Evolutionary conservation across 2,329 filamentous ascomycete genomes (phyloP).

Genomic region (Fusarium subtropicale): DNA sequence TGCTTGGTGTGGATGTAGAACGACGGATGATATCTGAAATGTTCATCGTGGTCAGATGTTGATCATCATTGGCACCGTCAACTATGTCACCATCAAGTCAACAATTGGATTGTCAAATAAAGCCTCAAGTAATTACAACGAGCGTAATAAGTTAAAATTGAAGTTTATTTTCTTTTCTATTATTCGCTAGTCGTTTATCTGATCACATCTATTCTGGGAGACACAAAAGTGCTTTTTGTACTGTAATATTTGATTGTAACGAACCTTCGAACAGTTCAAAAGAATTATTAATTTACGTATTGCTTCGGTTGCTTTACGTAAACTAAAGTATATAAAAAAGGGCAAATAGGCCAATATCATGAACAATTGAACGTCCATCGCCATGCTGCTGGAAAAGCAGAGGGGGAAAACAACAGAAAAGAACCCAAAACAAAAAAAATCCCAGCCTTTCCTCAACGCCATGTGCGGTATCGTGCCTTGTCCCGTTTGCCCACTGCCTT

Average conservation of each 20-base stretch:
- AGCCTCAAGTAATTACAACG: no score
- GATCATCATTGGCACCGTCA: neutral
- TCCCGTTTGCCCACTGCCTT: slow-evolving; percentile 34
- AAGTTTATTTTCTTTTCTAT: no score
- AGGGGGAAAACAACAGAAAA: slow-evolving; percentile 25
- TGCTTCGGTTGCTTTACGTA: slow-evolving; percentile 13
- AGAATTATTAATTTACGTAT: slow-evolving; percentile 22
- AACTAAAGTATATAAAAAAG: slow-evolving; percentile 34
- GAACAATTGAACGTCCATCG: slow-evolving; percentile 50
- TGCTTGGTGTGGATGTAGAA: neutral
- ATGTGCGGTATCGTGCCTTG: slow-evolving; percentile 41
- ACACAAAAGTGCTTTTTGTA: neutral
- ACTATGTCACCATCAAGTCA: no score
- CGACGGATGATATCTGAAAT: neutral
- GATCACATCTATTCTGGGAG: neutral
- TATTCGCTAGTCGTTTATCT: no score
- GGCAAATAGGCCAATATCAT: slow-evolving; percentile 41
- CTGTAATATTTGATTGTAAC: neutral
- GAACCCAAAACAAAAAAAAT: slow-evolving; percentile 36
- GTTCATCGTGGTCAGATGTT: neutral
- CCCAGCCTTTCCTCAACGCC: slow-evolving; percentile 50
- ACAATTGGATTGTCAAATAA: no score
- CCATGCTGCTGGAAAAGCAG: slow-evolving; percentile 47
- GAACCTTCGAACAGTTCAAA: neutral
- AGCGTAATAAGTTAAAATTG: no score